A percentile compares a stretch with the other conserved stretches of the same genome.
Conservation (phyloP, 2,329 filamentous ascomycete genomes). For the Fusarium brevicatenulatum region DNA sequence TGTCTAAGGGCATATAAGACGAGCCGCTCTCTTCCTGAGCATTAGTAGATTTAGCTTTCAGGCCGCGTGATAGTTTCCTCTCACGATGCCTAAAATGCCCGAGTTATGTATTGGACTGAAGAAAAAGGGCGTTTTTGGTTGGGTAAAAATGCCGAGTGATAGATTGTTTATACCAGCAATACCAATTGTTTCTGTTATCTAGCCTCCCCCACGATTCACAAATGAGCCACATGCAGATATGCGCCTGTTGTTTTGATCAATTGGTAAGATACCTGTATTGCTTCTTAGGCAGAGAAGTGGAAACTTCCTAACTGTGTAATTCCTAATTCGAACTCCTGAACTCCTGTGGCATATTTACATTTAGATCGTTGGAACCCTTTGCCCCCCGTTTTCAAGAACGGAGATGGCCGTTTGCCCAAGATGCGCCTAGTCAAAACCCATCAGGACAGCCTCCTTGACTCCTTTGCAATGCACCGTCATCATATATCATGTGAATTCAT, state of each 20-base stretch:
- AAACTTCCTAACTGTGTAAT: neutral
- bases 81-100: constrained; percentile 13
- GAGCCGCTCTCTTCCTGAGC: neutral
- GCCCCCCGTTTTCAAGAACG: neutral
- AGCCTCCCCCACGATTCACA: neutral
- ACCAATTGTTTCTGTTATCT: constrained; percentile 36
- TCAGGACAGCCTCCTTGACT: neutral
- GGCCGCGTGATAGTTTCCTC: neutral
- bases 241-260: no score
- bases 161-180: constrained; percentile 43
- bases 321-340: neutral
- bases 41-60: neutral
- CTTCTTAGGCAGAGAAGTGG: neutral
- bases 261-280: neutral
- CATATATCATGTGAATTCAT: neutral
- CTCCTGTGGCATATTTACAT: neutral
- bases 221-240: neutral
- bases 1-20: constrained; percentile 69
- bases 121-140: constrained; percentile 41
- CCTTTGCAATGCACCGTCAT: neutral
- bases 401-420: neutral
- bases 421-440: neutral
- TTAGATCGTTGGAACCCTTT: neutral
- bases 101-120: constrained; percentile 22
- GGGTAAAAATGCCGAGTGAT: constrained; percentile 42